Evolutionary conservation across 352 stramenopile genomes (phyloP), one percentile per base, ranked within the genome.

Genomic region (Phytopythium oedochilum): DNA sequence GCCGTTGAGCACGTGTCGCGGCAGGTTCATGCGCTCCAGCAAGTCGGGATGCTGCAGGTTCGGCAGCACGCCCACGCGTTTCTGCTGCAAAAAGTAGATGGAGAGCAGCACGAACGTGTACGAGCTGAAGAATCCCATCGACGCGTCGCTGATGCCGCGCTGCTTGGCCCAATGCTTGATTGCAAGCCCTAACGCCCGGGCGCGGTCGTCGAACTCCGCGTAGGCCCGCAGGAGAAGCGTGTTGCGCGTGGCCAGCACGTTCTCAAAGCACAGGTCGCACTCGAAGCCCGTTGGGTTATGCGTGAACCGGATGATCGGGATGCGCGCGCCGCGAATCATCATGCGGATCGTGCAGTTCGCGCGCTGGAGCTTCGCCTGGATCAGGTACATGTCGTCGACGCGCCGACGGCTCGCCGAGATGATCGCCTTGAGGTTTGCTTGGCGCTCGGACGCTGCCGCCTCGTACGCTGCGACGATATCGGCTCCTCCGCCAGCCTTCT

Each of bases 51-150:
- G 49, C 62, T 99, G 97, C 15, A 99, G 66, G 66, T 98, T 98
- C 1, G 97, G 97, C 6, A 99, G 72, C 20, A 99, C 66, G 1
- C 85, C 84, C 11, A 69, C 55, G 18, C 48, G 36, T n/a, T 31
- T 53, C n/a, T 66, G 54, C 59, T 98, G 95, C 25, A 99, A 75
- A 71, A 98, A 99, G 72, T 98, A 97, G 31, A 99, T 85, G 14
- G 98, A 78, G 60, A 99, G 86, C 26, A 99, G 60, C 53, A 99
- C 92, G 75, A 98, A 99, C 5, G 95, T 97, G 73, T 99, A 99
- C 23, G 91, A 98, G 64, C 87, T 98, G 39, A 99, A 74, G 23
- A 93, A 99, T 25, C 97, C 96, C 43, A 88, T 72, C 4, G 89
- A 92, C 26, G 97, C 96, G 60, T 98, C 96, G 73, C 98, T 99